Conservation (phyloP, 176 grass and related monocot species). For the Coix lacrymajobi region DNA sequence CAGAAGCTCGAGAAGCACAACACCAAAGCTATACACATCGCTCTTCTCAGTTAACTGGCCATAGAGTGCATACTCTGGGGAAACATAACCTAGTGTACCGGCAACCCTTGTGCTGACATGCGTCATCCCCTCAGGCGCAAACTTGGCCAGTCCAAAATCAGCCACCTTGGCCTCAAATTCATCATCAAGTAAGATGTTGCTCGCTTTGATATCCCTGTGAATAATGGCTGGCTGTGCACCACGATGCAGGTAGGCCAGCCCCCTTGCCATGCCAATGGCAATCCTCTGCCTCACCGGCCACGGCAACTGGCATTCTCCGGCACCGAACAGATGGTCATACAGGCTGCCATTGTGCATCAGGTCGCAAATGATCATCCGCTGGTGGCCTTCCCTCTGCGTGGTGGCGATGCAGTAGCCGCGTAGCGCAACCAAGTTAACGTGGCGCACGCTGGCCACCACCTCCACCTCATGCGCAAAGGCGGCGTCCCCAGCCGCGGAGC, state of each 20-base stretch:
- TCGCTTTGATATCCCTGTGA: slow-evolving; percentile 96
- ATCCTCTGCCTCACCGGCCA: slow-evolving; percentile 82
- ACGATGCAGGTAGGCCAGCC: slow-evolving; percentile 65
- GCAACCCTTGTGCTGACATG: slow-evolving; percentile 89
- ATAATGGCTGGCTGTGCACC: slow-evolving; percentile 73
- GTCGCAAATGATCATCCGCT: slow-evolving; percentile 87
- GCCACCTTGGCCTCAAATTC: slow-evolving; percentile 86
- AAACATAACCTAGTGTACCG: slow-evolving; percentile 85
- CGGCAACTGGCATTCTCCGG: slow-evolving; percentile 33
- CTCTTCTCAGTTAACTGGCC: slow-evolving; percentile 96
- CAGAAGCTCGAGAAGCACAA: slow-evolving; percentile 87
- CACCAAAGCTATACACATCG: slow-evolving; percentile 84
- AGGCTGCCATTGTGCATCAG: slow-evolving; percentile 94
- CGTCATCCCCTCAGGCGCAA: slow-evolving; percentile 87
- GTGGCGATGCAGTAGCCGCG: slow-evolving; percentile 84
- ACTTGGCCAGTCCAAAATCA: slow-evolving; percentile 92
- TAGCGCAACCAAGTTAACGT: slow-evolving; percentile 75
- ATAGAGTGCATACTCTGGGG: slow-evolving; percentile 83
- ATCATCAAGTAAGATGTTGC: slow-evolving; percentile 78
- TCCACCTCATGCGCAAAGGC: slow-evolving; percentile 92
- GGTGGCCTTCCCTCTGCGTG: slow-evolving; percentile 73
- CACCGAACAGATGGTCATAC: slow-evolving; percentile 67
- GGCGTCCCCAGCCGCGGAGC: slow-evolving; percentile 58
- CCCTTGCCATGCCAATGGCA: slow-evolving; percentile 70
- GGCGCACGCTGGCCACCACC: slow-evolving; percentile 89